Percentiles rank a stretch among this genome's conserved stretches.
phyloP scores from a whole-genome alignment of 106 monocot genomes.

The Apostasia ramifera region DNA sequence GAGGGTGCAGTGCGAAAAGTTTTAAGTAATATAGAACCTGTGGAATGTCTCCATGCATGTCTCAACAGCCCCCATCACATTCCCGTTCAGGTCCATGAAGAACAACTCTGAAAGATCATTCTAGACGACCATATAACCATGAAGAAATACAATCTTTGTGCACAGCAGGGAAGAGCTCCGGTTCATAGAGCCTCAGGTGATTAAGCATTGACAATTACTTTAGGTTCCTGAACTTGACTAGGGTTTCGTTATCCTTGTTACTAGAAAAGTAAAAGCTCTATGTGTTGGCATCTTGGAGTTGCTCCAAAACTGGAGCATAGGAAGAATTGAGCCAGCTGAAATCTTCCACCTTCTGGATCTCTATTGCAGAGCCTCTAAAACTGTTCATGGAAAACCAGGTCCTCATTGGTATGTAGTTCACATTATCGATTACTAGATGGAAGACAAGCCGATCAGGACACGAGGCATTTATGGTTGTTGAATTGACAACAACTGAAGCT shows the following conservation, averaged over 20 bases:
- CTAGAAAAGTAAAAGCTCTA: constrained; percentile 11
- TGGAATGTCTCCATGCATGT: constrained; percentile 31
- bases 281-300: constrained; percentile 5
- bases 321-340: constrained; percentile 33
- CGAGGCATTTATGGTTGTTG: constrained; percentile 20
- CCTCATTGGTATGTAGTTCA: constrained; percentile 31
- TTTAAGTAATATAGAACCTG: constrained; percentile 24
- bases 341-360: constrained; percentile 31
- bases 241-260: constrained; percentile 11
- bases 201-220: constrained; percentile 36
- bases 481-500: constrained; percentile 31
- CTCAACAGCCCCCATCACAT: constrained; percentile 33
- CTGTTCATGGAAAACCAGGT: constrained; percentile 28
- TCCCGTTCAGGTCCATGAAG: constrained; percentile 20
- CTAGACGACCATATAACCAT: constrained; percentile 25
- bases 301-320: constrained; percentile 15
- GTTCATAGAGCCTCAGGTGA: constrained; percentile 27
- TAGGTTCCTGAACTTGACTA: constrained; percentile 24
- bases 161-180: constrained; percentile 24
- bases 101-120: constrained; percentile 25
- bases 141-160: constrained; percentile 25
- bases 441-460: constrained; percentile 25
- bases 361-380: constrained; percentile 16
- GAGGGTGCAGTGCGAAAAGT: constrained; percentile 25
- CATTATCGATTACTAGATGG: constrained; percentile 30